Percentiles rank a stretch among this genome's conserved stretches.
phyloP scores from a whole-genome alignment of 805 yeast species.

The Jamesozyma lodderae region DNA sequence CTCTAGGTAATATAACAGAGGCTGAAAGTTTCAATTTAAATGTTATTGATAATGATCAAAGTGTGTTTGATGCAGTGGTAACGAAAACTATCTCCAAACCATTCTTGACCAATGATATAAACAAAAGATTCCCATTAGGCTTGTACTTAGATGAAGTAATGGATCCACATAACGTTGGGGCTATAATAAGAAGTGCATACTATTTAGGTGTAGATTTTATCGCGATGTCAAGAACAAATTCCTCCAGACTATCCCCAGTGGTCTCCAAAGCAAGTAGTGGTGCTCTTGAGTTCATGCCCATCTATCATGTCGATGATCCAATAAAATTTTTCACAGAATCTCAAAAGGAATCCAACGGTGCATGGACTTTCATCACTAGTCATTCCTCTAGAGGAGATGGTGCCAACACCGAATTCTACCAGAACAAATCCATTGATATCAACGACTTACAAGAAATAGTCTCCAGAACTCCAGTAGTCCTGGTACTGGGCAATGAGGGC shows the following conservation, averaged over 20 bases:
- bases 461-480: slow-evolving; percentile 46
- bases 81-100: background rate
- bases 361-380: slow-evolving; percentile 69
- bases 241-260: slow-evolving; percentile 68
- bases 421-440: slow-evolving; percentile 32
- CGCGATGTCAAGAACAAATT: slow-evolving; percentile 56
- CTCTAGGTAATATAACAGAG: slow-evolving; percentile 27
- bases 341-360: slow-evolving; percentile 32
- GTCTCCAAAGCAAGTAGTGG: slow-evolving; percentile 81
- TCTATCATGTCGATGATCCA: slow-evolving; percentile 52
- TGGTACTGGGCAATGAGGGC: slow-evolving; percentile 83
- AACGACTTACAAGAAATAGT: slow-evolving; percentile 39
- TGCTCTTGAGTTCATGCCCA: slow-evolving; percentile 58
- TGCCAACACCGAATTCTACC: slow-evolving; percentile 10
- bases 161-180: slow-evolving; percentile 86
- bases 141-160: slow-evolving; percentile 68
- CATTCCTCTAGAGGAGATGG: slow-evolving; percentile 28
- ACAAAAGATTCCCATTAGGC: slow-evolving; percentile 48
- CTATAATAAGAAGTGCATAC: slow-evolving; percentile 69
- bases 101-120: background rate
- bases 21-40: slow-evolving; percentile 9
- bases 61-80: slow-evolving; percentile 3
- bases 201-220: slow-evolving; percentile 77
- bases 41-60: slow-evolving; percentile 13
- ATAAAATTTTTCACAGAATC: slow-evolving; percentile 51